Percentiles rank a stretch among this genome's conserved stretches.
These are phyloP conservation scores for Recurvomyces mirabilis DNA, from an alignment of 495 filamentous ascomycete species.

Conservation along the genomic window DNA sequence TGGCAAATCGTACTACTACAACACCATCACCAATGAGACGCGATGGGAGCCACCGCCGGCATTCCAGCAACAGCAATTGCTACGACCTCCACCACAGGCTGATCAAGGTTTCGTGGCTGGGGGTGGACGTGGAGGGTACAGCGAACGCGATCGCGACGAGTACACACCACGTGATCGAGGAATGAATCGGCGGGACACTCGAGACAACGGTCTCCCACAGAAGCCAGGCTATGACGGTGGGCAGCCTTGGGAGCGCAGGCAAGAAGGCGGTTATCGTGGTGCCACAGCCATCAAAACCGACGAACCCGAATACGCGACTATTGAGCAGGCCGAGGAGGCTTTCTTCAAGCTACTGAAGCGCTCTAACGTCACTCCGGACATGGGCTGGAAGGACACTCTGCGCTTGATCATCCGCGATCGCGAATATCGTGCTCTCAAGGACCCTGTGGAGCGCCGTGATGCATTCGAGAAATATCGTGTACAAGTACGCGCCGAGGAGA, in stretches of 20 bases:
- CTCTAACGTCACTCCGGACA: slow-evolving; percentile 75
- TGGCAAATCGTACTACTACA: slow-evolving; percentile 88
- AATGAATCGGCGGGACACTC: slow-evolving; percentile 32
- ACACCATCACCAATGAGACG: slow-evolving; percentile 81
- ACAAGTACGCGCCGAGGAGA: slow-evolving; percentile 84
- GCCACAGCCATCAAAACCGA: slow-evolving; percentile 50
- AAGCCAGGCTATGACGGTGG: slow-evolving; percentile 15
- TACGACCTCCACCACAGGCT: slow-evolving; percentile 1
- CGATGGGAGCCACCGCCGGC: slow-evolving; percentile 56
- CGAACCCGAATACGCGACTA: slow-evolving; percentile 73
- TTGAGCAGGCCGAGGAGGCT: slow-evolving; percentile 87
- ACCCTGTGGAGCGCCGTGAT: slow-evolving; percentile 81
- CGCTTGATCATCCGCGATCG: slow-evolving; percentile 83
- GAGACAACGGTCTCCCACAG: slow-evolving; percentile 34
- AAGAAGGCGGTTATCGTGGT: slow-evolving; percentile 49
- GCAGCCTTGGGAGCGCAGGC: slow-evolving; percentile 15
- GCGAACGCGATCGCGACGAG: neutral
- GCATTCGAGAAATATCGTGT: slow-evolving; percentile 93
- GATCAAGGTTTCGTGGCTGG: slow-evolving; percentile 51
- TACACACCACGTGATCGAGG: neutral
- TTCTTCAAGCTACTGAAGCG: slow-evolving; percentile 86
- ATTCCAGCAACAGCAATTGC: slow-evolving; percentile 8
- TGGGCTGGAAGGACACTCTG: slow-evolving; percentile 87
- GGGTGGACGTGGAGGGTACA: slow-evolving; percentile 46
- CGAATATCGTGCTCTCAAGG: slow-evolving; percentile 86